Evolutionary conservation across 169 alveolate genomes (phyloP), one percentile per base, ranked within the genome.

Genomic region (Prorocentrum cordatum): DNA sequence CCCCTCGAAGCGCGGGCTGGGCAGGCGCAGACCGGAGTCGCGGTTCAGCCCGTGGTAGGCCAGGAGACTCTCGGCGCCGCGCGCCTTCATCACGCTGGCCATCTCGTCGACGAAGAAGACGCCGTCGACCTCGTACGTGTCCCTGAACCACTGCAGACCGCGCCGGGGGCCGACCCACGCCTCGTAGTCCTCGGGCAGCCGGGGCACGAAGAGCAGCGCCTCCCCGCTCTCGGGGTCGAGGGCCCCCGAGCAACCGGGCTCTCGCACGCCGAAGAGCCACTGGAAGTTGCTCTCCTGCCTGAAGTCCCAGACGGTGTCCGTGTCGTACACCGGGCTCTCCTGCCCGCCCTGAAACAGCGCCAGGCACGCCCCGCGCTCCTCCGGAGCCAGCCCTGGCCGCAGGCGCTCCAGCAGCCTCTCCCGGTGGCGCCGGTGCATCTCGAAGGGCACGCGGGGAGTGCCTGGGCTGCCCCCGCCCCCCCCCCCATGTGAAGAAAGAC

Each of bases 201-300:
- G 32, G 3, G 86, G 86, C 39, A 75, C 22, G 58, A 50, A 75
- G 47, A 75, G 38, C 18, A 20, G 31, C 22, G 36, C 39, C 33
- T 64, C 10, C 3, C 47, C 47, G 24, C 54, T 31, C 36, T 18
- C 86, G 35, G 50, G 42, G 26, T 75, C 61, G 3, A 75, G 2
- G 33, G 50, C 67, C 12, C 61, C 86, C 10, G 3, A 38, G 39
- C 32, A 27, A 2, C 86, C 86, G 4, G 86, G 86, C 71, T 75
- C 86, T 71, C 50, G 36, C 9, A 16, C 47, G 14, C 93, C 93
- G 64, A 90, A 90, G 50, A 90, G 91, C 42, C 79, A 90, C 79
- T 90, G 93, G 39, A 90, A 90, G 64, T 90, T 79, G 36, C 91
- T 66, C 61, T 90, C 93, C 75, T 88, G 90, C 58, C 47, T 7